These are phyloP conservation scores for Casuarina glauca DNA, from an alignment of 306 rosid species.

Conservation along the genomic window DNA sequence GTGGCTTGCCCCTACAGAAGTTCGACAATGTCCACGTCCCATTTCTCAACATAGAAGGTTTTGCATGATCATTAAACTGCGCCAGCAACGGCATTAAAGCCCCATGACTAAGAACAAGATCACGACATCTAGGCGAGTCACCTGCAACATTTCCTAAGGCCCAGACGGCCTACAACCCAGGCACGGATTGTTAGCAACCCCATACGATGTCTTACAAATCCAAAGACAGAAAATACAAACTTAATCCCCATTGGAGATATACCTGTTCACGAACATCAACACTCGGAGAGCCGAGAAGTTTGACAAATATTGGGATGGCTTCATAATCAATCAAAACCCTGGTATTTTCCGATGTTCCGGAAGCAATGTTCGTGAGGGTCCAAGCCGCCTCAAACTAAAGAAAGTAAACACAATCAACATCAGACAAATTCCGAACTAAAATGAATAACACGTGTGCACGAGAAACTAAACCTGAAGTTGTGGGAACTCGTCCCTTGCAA, in stretches of 20 bases:
- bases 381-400: conserved; percentile 94
- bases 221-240: background rate
- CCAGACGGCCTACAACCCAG: conserved; percentile 76
- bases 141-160: conserved; percentile 96
- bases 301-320: conserved; percentile 83
- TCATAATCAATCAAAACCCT: conserved; percentile 91
- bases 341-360: conserved; percentile 89
- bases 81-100: conserved; percentile 71
- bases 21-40: conserved; percentile 94
- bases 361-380: conserved; percentile 94
- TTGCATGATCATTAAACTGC: conserved; percentile 86
- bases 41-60: conserved; percentile 90
- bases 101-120: conserved; percentile 84
- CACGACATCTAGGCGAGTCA: conserved; percentile 91
- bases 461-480: conserved; percentile 68
- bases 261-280: conserved; percentile 98
- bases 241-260: conserved; percentile 9
- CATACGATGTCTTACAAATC: background rate
- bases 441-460: background rate
- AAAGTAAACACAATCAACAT: conserved; percentile 8
- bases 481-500: conserved; percentile 76
- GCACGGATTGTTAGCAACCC: background rate
- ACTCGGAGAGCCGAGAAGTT: conserved; percentile 79
- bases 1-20: conserved; percentile 95
- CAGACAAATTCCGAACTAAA: background rate